Evolutionary conservation across 1,139 yeast genomes (phyloP).

Genomic region (Yamadazyma trypodendri): DNA sequence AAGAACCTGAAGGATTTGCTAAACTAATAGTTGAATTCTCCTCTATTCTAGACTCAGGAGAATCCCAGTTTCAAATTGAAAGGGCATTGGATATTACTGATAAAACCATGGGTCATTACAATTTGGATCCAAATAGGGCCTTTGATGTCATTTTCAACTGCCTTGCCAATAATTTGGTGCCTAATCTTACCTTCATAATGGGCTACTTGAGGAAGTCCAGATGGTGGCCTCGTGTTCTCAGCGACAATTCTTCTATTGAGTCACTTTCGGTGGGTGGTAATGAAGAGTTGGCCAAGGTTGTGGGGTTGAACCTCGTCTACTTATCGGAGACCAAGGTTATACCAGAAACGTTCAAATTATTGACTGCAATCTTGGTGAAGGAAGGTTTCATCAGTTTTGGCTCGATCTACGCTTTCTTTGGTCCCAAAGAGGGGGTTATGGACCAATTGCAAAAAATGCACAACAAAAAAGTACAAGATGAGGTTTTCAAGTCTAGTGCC

Average conservation of each 20-base stretch:
- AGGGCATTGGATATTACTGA: constrained; percentile 53
- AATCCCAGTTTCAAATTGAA: constrained; percentile 42
- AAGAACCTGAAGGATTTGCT: constrained; percentile 80
- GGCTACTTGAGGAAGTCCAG: constrained; percentile 49
- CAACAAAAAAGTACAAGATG: constrained; percentile 55
- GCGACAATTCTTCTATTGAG: constrained; percentile 30
- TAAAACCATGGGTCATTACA: constrained; percentile 71
- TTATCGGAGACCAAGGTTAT: constrained; percentile 30
- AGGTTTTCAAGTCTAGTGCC: constrained; percentile 63
- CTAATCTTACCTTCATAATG: constrained; percentile 47
- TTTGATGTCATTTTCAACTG: constrained; percentile 62
- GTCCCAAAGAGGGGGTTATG: constrained; percentile 47
- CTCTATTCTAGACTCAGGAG: constrained; percentile 39
- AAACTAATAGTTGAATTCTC: constrained; percentile 58
- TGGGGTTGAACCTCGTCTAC: constrained; percentile 55
- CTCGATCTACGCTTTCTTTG: constrained; percentile 55
- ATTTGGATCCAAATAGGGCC: constrained; percentile 72
- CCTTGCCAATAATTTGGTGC: constrained; percentile 42
- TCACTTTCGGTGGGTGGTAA: constrained; percentile 58
- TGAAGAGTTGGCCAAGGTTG: constrained; percentile 57
- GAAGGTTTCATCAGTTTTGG: constrained; percentile 69
- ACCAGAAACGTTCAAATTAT: constrained; percentile 47
- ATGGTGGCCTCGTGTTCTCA: constrained; percentile 61
- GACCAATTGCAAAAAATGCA: constrained; percentile 42
- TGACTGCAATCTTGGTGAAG: constrained; percentile 58